Evolutionary conservation across 768 basidiomycete genomes (phyloP), one percentile per base, ranked within the genome.

Genomic region (Pleurotus eryngii): DNA sequence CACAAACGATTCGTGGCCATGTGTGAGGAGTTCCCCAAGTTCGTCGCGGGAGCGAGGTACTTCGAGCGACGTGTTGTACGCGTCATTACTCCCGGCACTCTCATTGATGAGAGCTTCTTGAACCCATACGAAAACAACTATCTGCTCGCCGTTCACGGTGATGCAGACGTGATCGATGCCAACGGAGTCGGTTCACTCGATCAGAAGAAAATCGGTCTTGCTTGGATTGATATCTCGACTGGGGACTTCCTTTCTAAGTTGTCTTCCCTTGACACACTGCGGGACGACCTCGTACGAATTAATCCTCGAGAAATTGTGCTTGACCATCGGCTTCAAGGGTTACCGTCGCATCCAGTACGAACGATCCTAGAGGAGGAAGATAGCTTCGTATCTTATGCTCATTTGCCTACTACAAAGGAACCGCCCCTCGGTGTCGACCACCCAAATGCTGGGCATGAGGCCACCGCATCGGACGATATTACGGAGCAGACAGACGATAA

Each of bases 161-260:
- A 54, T 54, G 38, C 37, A 15, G 5, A 22, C 22, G 3, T 18
- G 12, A 46, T 50, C 45, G 26, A 53, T 38, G 59, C 46, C 43
- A 60, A 63, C 11, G 60, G 57, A 11, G 20, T 17, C 18, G 57
- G 37, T 40, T 47, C 56, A 40, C 14, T 27, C 35, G 49, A 57
- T 5, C 51, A 11, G 39, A 40, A 57, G 24, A 59, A 67, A 6
- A 58, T 84, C n/a, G 92, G 92, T 1, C 74, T 98, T 40, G 94
- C 95, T 5, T 98, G 95, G 88, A 93, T 92, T 22, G 95, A 98
- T 67, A 83, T 97, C 15, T 95, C 95, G 12, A 97, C 95, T 0
- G 92, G 93, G 59, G 95, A 96, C 66, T 92, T 96, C 69, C 94
- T 90, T 69, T 87, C 90, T 9, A 90, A 90, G 61, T 68, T 70